Evolutionary conservation across 2,329 filamentous ascomycete genomes (phyloP).

Genomic region (Cordyceps militaris): DNA sequence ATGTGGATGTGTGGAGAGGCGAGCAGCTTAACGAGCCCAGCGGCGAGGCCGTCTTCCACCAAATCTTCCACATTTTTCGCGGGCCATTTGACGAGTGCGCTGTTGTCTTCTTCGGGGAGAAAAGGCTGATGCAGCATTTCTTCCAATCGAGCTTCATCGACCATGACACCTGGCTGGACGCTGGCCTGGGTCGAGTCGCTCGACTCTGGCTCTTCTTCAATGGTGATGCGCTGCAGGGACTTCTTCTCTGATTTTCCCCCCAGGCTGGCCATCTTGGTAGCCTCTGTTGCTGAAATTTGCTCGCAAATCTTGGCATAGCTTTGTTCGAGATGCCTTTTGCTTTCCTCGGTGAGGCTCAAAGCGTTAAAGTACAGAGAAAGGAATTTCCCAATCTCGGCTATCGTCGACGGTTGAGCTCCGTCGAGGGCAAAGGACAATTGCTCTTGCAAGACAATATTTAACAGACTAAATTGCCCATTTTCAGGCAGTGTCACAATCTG

Average conservation of each 20-base stretch:
- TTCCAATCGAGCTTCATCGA: slow-evolving; percentile 39
- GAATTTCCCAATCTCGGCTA: slow-evolving; percentile 48
- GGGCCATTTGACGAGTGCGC: slow-evolving; percentile 57
- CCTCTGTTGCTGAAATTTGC: slow-evolving; percentile 21
- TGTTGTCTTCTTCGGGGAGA: slow-evolving; percentile 40
- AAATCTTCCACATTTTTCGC: slow-evolving; percentile 72
- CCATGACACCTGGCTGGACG: not conserved
- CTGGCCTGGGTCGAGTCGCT: not conserved
- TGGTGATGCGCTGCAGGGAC: slow-evolving; percentile 13
- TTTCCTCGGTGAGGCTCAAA: slow-evolving; percentile 45
- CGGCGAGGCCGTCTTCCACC: slow-evolving; percentile 68
- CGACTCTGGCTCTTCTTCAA: slow-evolving; percentile 3
- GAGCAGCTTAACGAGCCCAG: slow-evolving; percentile 65
- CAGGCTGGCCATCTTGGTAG: slow-evolving; percentile 19
- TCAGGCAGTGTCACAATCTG: slow-evolving; percentile 44
- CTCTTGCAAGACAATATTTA: slow-evolving; percentile 65
- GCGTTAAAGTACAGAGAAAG: slow-evolving; percentile 50
- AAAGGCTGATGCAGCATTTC: slow-evolving; percentile 45
- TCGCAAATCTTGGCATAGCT: slow-evolving; percentile 27
- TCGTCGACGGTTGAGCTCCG: slow-evolving; percentile 33
- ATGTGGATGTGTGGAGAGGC: slow-evolving; percentile 69
- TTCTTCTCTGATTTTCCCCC: slow-evolving; percentile 17
- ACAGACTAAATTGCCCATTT: slow-evolving; percentile 42
- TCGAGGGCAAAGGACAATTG: slow-evolving; percentile 66
- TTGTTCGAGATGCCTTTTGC: slow-evolving; percentile 20